Evolutionary conservation across 169 alveolate genomes (phyloP).

Genomic region (Ichthyophthirius multifiliis): DNA sequence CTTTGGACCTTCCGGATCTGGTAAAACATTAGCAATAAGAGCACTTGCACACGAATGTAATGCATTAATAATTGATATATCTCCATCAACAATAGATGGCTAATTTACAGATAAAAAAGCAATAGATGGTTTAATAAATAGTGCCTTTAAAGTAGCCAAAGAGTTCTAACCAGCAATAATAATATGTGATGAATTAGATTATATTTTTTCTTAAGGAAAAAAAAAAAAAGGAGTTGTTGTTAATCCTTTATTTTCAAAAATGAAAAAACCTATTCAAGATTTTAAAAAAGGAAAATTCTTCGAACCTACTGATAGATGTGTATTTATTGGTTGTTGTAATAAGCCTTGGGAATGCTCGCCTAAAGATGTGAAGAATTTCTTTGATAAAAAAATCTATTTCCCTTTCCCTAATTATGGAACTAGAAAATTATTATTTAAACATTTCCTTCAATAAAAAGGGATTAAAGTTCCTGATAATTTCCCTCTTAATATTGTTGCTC

Average conservation of each 20-base stretch:
- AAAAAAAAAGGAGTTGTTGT: conserved; percentile 53
- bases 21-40: conserved; percentile 83
- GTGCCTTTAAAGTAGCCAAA: conserved; percentile 84
- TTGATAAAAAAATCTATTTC: conserved; percentile 85
- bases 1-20: conserved; percentile 83
- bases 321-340: conserved; percentile 86
- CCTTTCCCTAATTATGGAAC: conserved; percentile 86
- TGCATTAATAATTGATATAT: conserved; percentile 84
- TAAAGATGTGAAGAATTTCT: conserved; percentile 75
- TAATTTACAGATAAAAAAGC: conserved; percentile 65
- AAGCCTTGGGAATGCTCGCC: conserved; percentile 79
- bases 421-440: conserved; percentile 76
- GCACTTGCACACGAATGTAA: conserved; percentile 81
- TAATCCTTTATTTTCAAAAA: conserved; percentile 58
- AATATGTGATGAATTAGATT: conserved; percentile 87
- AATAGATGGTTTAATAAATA: conserved; percentile 56
- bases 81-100: conserved; percentile 79
- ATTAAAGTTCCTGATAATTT: conserved; percentile 56
- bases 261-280: conserved; percentile 58
- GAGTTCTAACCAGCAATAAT: conserved; percentile 88
- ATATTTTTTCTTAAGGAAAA: conserved; percentile 75
- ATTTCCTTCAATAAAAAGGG: conserved; percentile 58
- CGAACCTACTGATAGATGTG: conserved; percentile 77
- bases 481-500: conserved; percentile 73
- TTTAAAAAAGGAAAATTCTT: conserved; percentile 62